Base-by-base conservation (phyloP, 331 rosid species). In the Prunus yedoensis region DNA sequence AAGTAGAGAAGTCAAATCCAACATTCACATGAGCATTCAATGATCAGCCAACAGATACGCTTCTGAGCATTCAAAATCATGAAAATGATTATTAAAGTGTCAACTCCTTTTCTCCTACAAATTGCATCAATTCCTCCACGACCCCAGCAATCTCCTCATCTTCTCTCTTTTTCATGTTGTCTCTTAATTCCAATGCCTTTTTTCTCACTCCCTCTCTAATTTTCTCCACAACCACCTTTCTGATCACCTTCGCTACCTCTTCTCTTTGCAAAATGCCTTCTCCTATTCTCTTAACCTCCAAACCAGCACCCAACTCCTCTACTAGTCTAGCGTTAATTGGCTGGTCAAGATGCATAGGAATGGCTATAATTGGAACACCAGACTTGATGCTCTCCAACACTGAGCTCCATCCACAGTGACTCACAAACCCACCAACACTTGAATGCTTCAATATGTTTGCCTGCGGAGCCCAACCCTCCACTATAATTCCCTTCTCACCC, bases 261-360 rank as follows among this genome's bases (percentile, higher is more conserved):
- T 56, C 74, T 46, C 74, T 28, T 8, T 27, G 52, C 1, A 82
- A 38, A 47, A 12, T 13, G 2, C 80, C 83, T 20, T 20, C 52
- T 18, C 27, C 5, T 4, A 18, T 76, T 46, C 83, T 75, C 66
- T 53, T 50, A 8, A 73, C 77, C 69, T 82, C 83, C 25, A 69
- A 54, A 2, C 80, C 86, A 0, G 65, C 68, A 11, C 78, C 80
- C 0, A 79, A 43, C 58, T 56, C 83, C 54, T 74, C 86, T 17
- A 82, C 61, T 4, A 78, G 23, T 32, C 52, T 52, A 16, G 86
- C 80, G 52, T 79, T 83, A 1, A 50, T 3, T 0, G 84, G 83
- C 77, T 83, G 87, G 16, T 79, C 84, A 18, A 68, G 57, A 2
- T 68, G 78, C 81, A 75, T 71, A 0, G 87, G 87, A 66, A 73